These are phyloP conservation scores for Coprinopsis sp. DNA, from an alignment of 768 basidiomycete genomes.

Conservation along the genomic window DNA sequence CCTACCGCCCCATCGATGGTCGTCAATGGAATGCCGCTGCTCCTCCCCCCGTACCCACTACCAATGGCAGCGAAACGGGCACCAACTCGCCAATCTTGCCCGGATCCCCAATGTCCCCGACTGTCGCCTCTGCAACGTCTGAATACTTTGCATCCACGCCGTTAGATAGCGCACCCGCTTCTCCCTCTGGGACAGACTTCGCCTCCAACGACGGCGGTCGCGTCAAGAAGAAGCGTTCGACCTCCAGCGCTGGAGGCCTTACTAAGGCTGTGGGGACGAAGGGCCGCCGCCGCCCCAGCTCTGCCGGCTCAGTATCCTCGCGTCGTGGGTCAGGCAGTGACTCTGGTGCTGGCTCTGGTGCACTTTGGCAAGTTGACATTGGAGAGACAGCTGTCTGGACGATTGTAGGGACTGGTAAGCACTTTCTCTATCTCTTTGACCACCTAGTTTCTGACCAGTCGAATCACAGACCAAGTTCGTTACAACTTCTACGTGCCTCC, in stretches of 20 bases:
- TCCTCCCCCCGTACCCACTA: slow-evolving; percentile 24
- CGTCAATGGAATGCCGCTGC: slow-evolving; percentile 73
- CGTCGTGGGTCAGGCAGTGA: slow-evolving; percentile 67
- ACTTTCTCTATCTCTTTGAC: slow-evolving; percentile 6
- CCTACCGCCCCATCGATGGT: slow-evolving; percentile 79
- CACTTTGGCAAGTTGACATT: slow-evolving; percentile 85
- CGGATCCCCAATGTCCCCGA: slow-evolving; percentile 65
- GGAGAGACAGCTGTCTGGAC: slow-evolving; percentile 95
- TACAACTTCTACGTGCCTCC: slow-evolving; percentile 94
- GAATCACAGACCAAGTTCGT: slow-evolving; percentile 70
- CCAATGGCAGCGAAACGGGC: too few relatives aligned
- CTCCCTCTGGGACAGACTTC: slow-evolving; percentile 65
- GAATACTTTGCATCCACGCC: slow-evolving; percentile 63
- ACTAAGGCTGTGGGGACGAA: slow-evolving; percentile 45
- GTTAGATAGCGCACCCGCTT: slow-evolving; percentile 63
- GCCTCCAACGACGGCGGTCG: slow-evolving; percentile 79
- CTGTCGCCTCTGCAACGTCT: slow-evolving; percentile 44
- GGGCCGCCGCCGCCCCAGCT: slow-evolving; percentile 69
- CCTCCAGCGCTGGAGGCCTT: slow-evolving; percentile 64
- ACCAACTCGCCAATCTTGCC: slow-evolving; percentile 59
- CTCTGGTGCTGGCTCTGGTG: slow-evolving; percentile 66
- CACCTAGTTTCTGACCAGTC: slow-evolving; percentile 14
- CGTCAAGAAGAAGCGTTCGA: slow-evolving; percentile 79
- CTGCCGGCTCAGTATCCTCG: slow-evolving; percentile 68
- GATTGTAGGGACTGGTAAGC: slow-evolving; percentile 83